Evolutionary conservation across 2,329 filamentous ascomycete genomes (phyloP).

Genomic region (Endocalyx cinctus): DNA sequence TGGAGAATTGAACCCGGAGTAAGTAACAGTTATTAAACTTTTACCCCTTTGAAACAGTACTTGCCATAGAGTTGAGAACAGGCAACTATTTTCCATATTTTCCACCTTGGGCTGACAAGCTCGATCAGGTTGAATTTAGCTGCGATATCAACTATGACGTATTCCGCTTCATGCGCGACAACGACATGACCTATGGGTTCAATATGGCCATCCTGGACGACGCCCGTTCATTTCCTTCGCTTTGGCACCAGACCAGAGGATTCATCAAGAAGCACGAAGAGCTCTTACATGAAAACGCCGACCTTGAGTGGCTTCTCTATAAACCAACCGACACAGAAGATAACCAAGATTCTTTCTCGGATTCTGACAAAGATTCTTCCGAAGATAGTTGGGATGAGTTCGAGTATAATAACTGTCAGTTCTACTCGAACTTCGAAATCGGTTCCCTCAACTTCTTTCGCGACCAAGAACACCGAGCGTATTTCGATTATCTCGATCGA

Average conservation of each 20-base stretch:
- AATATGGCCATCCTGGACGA: constrained; percentile 46
- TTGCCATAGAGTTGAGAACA: no score
- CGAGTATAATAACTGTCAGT: constrained; percentile 45
- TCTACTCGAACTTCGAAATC: constrained; percentile 52
- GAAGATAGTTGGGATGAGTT: constrained; percentile 20
- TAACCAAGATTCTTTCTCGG: constrained; percentile 1
- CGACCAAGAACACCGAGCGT: constrained; percentile 38
- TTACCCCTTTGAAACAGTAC: background rate
- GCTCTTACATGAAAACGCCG: constrained; percentile 42
- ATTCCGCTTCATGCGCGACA: constrained; percentile 80
- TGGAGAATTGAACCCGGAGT: constrained; percentile 59
- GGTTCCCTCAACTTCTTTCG: constrained; percentile 48
- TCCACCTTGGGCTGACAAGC: constrained; percentile 9
- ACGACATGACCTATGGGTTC: constrained; percentile 74
- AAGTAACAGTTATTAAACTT: constrained; percentile 25
- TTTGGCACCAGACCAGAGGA: constrained; percentile 40
- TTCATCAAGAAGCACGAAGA: constrained; percentile 42
- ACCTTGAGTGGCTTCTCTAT: constrained; percentile 45
- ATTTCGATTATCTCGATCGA: constrained; percentile 46
- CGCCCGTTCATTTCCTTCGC: constrained; percentile 35
- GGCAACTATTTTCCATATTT: no score
- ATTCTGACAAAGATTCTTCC: constrained; percentile 6
- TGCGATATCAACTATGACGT: constrained; percentile 74
- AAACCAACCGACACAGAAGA: constrained; percentile 12
- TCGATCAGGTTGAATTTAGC: constrained; percentile 46